Base-by-base conservation (phyloP, 2,329 filamentous ascomycete species). In the Waltergamsia citrina region DNA sequence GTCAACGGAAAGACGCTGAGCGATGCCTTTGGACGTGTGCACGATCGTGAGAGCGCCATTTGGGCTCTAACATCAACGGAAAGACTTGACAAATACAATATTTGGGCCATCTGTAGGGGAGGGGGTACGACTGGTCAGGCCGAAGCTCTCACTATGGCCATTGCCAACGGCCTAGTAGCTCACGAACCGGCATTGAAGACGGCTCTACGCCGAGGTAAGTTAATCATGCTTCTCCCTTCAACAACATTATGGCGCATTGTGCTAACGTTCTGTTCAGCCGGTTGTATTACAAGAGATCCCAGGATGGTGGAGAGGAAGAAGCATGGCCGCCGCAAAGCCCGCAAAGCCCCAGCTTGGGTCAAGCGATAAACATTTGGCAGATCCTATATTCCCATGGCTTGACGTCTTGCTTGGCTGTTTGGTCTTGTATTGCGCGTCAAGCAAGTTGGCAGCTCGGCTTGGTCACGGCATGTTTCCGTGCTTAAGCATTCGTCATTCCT, bases 291-390 rank as follows among this genome's bases (percentile, higher is more conserved):
- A 34, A 82, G 90, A 53, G 90, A 98, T 65, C 75, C 81, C 38
- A 86, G 90, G 65, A 79, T 71, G 52, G 93, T 98, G 46, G 92
- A 98, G 66, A 90, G 92, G 59, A 98, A 98, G 80, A 96, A 98
- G 75, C 77, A 86, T 37, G 93, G 92, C 47, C 85, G 86, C 53
- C 62, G 94, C 65, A 98, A 98, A 74, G 90, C 92, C 38, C 84
- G 92, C 63, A 98, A 98, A 78, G 93, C 83, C 78, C 90, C 90
- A 40, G 75, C 92, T 50, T 98, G 93, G 92, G 88, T 96, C 71
- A 96, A 95, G 78, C 65, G 73, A 64, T 78, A 69, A 53, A n/a
- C n/a, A n/a, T n/a, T n/a, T n/a, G n/a, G n/a, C n/a, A n/a, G n/a
- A n/a, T n/a, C n/a, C n/a, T n/a, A n/a, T n/a, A n/a, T n/a, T n/a